A percentile compares a stretch with the other conserved stretches of the same genome.
Conservation (phyloP, 1,284 basidiomycete species). For the Thelephora terrestris region DNA sequence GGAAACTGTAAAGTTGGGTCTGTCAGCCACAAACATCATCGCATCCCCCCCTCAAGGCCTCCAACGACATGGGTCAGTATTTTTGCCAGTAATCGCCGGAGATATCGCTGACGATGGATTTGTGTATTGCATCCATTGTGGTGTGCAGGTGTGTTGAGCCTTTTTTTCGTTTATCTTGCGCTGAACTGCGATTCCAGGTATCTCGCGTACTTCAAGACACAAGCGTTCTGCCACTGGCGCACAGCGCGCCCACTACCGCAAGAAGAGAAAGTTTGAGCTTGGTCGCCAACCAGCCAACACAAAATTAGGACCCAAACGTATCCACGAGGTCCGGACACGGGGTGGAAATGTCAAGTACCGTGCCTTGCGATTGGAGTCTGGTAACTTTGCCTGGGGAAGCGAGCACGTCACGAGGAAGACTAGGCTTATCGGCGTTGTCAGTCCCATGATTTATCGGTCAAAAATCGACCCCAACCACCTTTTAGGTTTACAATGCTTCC, state of each 20-base stretch:
- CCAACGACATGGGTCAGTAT: conserved; percentile 27
- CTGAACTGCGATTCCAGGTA: conserved; percentile 50
- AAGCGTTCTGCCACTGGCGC: conserved; percentile 91
- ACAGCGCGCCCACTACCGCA: conserved; percentile 92
- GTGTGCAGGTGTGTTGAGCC: conserved; percentile 2
- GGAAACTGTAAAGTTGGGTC: conserved; percentile 22
- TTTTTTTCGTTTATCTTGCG: neutral
- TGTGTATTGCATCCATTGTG: neutral
- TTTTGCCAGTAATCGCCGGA: too few species aligned
- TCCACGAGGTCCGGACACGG: conserved; percentile 88
- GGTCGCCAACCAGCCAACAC: conserved; percentile 94
- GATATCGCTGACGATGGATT: too few species aligned
- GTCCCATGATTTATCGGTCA: conserved; percentile 26
- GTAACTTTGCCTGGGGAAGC: conserved; percentile 96
- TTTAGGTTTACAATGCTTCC: conserved; percentile 89
- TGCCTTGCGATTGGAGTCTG: conserved; percentile 86
- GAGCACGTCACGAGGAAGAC: conserved; percentile 91
- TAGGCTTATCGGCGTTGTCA: conserved; percentile 86
- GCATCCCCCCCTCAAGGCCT: conserved; percentile 26
- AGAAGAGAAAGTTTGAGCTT: conserved; percentile 99
- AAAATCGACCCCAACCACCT: neutral
- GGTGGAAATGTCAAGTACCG: conserved; percentile 92
- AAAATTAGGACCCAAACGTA: conserved; percentile 87
- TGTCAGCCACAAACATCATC: conserved; percentile 13
- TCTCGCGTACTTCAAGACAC: conserved; percentile 89